Base-by-base conservation (phyloP, 108 stramenopile genomes). In the Pseudonitzschia delicatissima region DNA sequence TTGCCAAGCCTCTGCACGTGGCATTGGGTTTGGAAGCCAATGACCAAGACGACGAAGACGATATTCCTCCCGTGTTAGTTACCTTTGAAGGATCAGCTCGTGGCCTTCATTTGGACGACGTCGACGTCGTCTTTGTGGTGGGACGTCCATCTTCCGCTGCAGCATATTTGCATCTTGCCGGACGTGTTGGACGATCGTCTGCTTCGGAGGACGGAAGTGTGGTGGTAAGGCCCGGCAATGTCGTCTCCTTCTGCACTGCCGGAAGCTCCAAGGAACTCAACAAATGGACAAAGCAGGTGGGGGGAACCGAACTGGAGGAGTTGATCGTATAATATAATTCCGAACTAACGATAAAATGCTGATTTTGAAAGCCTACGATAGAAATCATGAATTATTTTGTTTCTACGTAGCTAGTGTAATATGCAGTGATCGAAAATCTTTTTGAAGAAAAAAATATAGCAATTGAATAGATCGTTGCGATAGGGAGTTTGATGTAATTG, bases 151-250 rank as follows among this genome's bases (percentile, higher is more conserved):
- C 73, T 11, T 79, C 88, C 35, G 87, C 93, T 1, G 96, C 96
- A 69, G 92, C 94, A 65, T 98, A 98, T 76, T 83, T 87, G 1
- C 97, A 98, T 72, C 88, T 98, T 71, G 96, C 97, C n/a, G 97
- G 97, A 3, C 69, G 97, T 29, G 92, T 92, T n/a, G 97, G 97
- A 55, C 77, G 97, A 49, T 87, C 90, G 32, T 61, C 74, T 28
- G 37, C 82, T 2, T 20, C 59, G 21, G 37, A 11, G 2, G 66
- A 29, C n/a, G 61, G 69, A 20, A 40, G 68, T 28, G 78, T 79
- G 23, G 75, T 78, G n/a, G 40, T 79, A 29, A 47, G 57, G 18
- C 80, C 80, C 0, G 83, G 83, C 15, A 79, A 68, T n/a, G 63
- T 84, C 25, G 76, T 84, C 40, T 83, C 82, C 4, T 73, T 83